A percentile compares a stretch with the other conserved stretches of the same genome.
phyloP scores from a whole-genome alignment of 805 yeast species.

The Sugiyamaella boreocaroliniensis region DNA sequence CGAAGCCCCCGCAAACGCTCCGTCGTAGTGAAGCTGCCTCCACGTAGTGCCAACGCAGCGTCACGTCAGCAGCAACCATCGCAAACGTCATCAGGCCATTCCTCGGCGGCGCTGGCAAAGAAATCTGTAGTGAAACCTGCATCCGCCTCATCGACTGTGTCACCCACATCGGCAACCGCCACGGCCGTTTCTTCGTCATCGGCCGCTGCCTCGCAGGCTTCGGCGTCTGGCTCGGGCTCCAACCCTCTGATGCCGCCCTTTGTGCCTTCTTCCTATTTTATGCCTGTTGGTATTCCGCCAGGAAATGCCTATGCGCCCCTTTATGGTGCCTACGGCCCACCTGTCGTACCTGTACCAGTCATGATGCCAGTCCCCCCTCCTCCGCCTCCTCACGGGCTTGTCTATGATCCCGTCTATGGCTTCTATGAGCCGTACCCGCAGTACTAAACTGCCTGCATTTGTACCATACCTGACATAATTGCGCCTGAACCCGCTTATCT shows the following conservation, averaged over 20 bases:
- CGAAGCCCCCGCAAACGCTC: not conserved
- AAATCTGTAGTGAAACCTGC: not conserved
- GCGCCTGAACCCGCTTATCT: not conserved
- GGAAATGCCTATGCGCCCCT: not conserved
- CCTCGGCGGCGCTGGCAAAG: too few relatives aligned
- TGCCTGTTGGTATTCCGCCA: not conserved
- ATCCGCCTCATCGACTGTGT: not conserved
- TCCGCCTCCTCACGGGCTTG: not conserved
- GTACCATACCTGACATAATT: not conserved
- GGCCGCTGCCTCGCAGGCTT: not conserved
- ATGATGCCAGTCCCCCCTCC: not conserved
- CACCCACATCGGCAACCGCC: not conserved
- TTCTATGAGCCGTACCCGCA: not conserved
- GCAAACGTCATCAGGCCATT: too few relatives aligned
- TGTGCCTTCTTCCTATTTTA: not conserved
- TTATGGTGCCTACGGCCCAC: not conserved
- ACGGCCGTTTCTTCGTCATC: not conserved
- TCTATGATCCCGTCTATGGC: not conserved
- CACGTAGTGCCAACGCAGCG: not conserved
- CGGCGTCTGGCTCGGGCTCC: not conserved
- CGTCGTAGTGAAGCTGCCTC: not conserved
- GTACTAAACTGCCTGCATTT: not conserved
- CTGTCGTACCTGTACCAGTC: not conserved
- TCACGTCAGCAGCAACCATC: not conserved
- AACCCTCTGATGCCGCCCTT: not conserved